These are phyloP conservation scores for Picea mariana DNA, from an alignment of 83 land plant species.

Conservation along the genomic window DNA sequence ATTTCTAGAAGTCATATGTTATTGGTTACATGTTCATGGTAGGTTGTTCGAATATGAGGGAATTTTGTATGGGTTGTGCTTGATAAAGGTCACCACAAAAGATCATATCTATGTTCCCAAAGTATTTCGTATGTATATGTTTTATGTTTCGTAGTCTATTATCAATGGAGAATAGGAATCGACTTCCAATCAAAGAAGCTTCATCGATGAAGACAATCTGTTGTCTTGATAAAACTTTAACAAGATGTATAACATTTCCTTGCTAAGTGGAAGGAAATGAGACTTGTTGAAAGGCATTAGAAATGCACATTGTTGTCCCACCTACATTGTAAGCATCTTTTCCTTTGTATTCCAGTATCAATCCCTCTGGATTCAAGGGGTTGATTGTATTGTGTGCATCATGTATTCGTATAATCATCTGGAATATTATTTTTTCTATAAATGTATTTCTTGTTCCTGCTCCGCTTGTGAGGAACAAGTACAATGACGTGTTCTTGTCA, in stretches of 20 bases:
- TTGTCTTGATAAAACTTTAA: background rate
- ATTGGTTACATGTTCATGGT: background rate
- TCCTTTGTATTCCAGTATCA: background rate
- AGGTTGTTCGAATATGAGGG: background rate
- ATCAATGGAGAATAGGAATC: too few species aligned
- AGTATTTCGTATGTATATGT: background rate
- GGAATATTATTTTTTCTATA: background rate
- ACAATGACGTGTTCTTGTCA: background rate
- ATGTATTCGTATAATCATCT: background rate
- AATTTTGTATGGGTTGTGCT: too few species aligned
- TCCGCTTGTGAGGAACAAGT: background rate
- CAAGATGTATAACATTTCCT: too few species aligned
- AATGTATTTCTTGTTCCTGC: background rate
- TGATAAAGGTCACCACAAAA: too few species aligned
- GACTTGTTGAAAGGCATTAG: too few species aligned
- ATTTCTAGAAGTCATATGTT: too few species aligned
- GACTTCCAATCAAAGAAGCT: too few species aligned
- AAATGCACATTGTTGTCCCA: too few species aligned
- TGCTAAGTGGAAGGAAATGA: background rate
- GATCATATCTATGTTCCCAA: too few species aligned
- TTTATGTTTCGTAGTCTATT: too few species aligned
- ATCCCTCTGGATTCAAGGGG: background rate
- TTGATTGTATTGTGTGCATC: background rate
- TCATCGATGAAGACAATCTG: too few species aligned
- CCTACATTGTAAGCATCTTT: too few species aligned